Evolutionary conservation across 371 early-diverging fungal genomes (phyloP), one percentile per base, ranked within the genome.

Genomic region (Capillidium heterosporum): DNA sequence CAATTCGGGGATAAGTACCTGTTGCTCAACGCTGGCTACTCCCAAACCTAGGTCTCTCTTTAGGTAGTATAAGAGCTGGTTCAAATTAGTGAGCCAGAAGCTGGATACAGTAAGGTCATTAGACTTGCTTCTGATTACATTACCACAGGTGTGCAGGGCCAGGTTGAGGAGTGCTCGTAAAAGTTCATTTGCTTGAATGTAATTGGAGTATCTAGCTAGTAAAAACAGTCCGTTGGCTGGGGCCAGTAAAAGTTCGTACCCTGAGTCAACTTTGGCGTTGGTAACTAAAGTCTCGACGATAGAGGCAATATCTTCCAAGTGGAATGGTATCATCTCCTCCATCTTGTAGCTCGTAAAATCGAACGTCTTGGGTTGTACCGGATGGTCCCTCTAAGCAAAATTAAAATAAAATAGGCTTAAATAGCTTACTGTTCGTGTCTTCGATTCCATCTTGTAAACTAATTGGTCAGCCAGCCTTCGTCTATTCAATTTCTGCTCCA

Each of bases 51-150:
- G 41, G 63, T 94, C 95, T 50, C 79, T 78, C 63, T 85, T 80
- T 32, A 92, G 64, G 61, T 82, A 91, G 53, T 79, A 78, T 2
- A 86, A 59, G 2, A 94, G 70, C 41, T 78, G 79, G 24, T 74
- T 76, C 32, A 73, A 63, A 65, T 92, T 92, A 29, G 88, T 71
- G 21, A 87, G 68, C 92, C 92, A 91, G 59, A 80, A 89, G 2
- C 81, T 75, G 17, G 80, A 66, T 21, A 72, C 31, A 46, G 64
- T 63, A 55, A 68, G 59, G 48, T 74, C 74, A 26, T 71, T 68
- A 0, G 66, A 63, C 40, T 59, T 51, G 11, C 57, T 50, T 32
- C 19, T 48, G 19, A 48, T 24, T 7, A 50, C 19, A 32, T 28
- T 41, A 0, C 27, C 23, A 11, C 15, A 24, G 23, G 11, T 32